Percentiles rank a stretch among this genome's conserved stretches.
phyloP scores from a whole-genome alignment of 441 rosid genomes.

The Euphorbia celastroides region DNA sequence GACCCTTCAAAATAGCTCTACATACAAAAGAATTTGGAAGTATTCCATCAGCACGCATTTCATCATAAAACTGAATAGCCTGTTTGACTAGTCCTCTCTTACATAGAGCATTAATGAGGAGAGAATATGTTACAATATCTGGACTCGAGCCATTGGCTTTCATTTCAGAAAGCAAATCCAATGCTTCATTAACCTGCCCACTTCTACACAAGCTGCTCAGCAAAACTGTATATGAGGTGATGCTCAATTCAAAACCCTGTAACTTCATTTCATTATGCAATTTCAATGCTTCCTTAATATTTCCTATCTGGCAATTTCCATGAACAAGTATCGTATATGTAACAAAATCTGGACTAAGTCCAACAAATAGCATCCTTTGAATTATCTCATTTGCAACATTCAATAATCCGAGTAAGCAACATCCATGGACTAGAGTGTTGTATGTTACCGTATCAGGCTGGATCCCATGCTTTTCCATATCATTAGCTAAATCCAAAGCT shows the following conservation, averaged over 20 bases:
- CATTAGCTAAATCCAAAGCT: slow-evolving; percentile 46
- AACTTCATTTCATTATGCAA: slow-evolving; percentile 52
- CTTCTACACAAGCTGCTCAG: slow-evolving; percentile 62
- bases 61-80: slow-evolving; percentile 46
- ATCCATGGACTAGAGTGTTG: slow-evolving; percentile 58
- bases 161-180: slow-evolving; percentile 42
- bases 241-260: slow-evolving; percentile 39
- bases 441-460: slow-evolving; percentile 67
- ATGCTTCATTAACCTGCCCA: slow-evolving; percentile 46
- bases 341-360: slow-evolving; percentile 50
- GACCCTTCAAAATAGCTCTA: slow-evolving; percentile 47
- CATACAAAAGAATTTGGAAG: slow-evolving; percentile 38
- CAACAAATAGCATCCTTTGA: slow-evolving; percentile 38
- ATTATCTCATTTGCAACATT: slow-evolving; percentile 40
- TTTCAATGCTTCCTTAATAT: slow-evolving; percentile 45
- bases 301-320: slow-evolving; percentile 52
- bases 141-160: slow-evolving; percentile 41
- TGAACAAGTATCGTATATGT: slow-evolving; percentile 49
- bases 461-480: slow-evolving; percentile 59
- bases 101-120: slow-evolving; percentile 67
- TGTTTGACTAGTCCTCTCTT: slow-evolving; percentile 50
- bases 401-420: slow-evolving; percentile 46
- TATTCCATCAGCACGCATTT: slow-evolving; percentile 45
- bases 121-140: slow-evolving; percentile 56
- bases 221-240: slow-evolving; percentile 42